phyloP scores from a whole-genome alignment of 225 moss, liverwort and hornwort species.

The Ulota crispa region DNA sequence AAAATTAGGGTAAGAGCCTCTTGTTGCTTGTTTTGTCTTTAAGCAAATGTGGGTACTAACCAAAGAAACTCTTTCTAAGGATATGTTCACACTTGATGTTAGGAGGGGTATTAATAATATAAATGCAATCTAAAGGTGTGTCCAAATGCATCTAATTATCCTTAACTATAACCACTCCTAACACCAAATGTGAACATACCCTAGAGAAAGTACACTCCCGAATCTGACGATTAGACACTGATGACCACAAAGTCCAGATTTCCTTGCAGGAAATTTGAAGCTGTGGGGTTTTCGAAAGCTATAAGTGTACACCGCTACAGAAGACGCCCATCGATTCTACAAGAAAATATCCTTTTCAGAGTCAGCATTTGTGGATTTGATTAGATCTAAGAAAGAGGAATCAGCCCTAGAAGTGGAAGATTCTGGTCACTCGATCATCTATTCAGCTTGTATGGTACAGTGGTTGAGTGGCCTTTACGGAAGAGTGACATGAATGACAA shows the following conservation, averaged over 20 bases:
- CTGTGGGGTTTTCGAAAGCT: neutral
- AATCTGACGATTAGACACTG: neutral
- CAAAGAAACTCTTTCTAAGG: too few relatives aligned
- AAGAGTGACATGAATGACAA: conserved; percentile 26
- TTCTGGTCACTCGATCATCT: neutral
- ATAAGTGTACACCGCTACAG: neutral
- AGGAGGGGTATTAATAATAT: too few relatives aligned
- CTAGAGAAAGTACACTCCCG: too few relatives aligned
- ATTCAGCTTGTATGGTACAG: neutral
- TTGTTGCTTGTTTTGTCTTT: too few relatives aligned
- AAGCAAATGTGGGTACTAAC: too few relatives aligned
- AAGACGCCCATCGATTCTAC: neutral
- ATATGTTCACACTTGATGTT: too few relatives aligned
- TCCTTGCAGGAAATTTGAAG: neutral
- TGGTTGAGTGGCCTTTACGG: conserved; percentile 3
- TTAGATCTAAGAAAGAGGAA: neutral
- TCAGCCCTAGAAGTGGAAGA: neutral
- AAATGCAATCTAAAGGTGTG: too few relatives aligned
- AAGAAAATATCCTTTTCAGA: neutral
- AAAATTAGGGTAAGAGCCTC: too few relatives aligned
- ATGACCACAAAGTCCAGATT: neutral
- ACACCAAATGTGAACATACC: too few relatives aligned
- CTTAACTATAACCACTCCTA: too few relatives aligned
- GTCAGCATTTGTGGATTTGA: neutral
- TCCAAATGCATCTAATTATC: too few relatives aligned